Evolutionary conservation across 2,329 filamentous ascomycete genomes (phyloP), one percentile per base, ranked within the genome.

Genomic region (Alternaria sp.): DNA sequence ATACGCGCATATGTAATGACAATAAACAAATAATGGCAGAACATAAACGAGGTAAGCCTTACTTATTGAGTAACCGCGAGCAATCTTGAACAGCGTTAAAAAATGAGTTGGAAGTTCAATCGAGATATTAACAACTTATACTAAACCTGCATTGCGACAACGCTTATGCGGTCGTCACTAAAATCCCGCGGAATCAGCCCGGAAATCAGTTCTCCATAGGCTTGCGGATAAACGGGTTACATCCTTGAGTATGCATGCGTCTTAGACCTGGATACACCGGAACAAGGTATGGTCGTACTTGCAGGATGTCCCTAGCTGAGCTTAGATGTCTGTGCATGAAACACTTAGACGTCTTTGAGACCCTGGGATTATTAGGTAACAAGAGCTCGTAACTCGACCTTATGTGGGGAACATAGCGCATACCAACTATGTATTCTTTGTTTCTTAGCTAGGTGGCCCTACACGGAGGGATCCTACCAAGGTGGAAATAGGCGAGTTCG

Each of bases 221-320:
- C 32, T 5, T 16, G 22, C 16, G 46, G 9, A 34, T 7, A 38
- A n/a, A 25, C 32, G 14, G 46, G 32, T 50, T 38, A 36, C 46
- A 50, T 27, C 30, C 46, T 25, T 50, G 32, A 22, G 30, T 36
- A 18, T 50, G 32, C 46, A 50, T 50, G 46, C 32, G 46, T 38
- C 46, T 22, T 18, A 14, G 14, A 9, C 32, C 20, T 38, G 20
- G 22, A 25, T n/a, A 22, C 46, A 34, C 14, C 8, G 20, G 22
- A 32, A 14, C 32, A 27, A 16, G 9, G 30, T 36, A 11, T 11
- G n/a, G 32, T 36, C 14, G 20, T 50, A 50, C 46, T 25, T 12
- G 32, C 32, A 50, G 20, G 30, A 25, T 38, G 32, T 25, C 32
- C 46, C 20, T 50, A 16, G 32, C 32, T 50, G 30, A 50, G 32